These are phyloP conservation scores for Euphrasia arctica DNA, from an alignment of 305 asterid species.

Conservation along the genomic window DNA sequence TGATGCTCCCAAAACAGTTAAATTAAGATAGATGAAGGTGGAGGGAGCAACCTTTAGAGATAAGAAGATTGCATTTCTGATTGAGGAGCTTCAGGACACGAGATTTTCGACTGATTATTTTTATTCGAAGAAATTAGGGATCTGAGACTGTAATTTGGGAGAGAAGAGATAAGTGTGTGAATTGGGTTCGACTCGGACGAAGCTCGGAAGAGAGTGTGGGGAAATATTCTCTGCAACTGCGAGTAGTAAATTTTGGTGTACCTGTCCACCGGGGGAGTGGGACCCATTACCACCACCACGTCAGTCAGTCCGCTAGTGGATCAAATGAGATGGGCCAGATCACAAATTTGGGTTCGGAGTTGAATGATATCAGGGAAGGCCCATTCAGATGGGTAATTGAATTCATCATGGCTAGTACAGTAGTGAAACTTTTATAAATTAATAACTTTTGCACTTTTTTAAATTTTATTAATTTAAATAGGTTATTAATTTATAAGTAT, in stretches of 20 bases:
- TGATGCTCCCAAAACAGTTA: slow-evolving; percentile 20
- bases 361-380: too few relatives aligned
- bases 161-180: slow-evolving; percentile 37
- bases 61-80: slow-evolving; percentile 10
- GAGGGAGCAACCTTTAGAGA: slow-evolving; percentile 27
- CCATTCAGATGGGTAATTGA: too few relatives aligned
- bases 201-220: slow-evolving; percentile 30
- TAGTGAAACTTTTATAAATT: too few relatives aligned
- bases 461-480: too few relatives aligned
- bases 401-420: too few relatives aligned
- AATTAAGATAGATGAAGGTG: slow-evolving; percentile 17
- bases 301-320: not conserved
- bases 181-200: slow-evolving; percentile 33
- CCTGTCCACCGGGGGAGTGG: slow-evolving; percentile 36
- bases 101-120: not conserved
- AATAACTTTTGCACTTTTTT: too few relatives aligned
- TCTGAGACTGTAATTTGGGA: slow-evolving; percentile 29
- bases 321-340: too few relatives aligned
- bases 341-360: too few relatives aligned
- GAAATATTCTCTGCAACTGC: slow-evolving; percentile 37
- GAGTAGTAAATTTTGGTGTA: slow-evolving; percentile 38
- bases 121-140: slow-evolving; percentile 30
- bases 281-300: slow-evolving; percentile 28
- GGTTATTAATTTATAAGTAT: too few relatives aligned
- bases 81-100: slow-evolving; percentile 14